A percentile compares a stretch with the other conserved stretches of the same genome.
These are phyloP conservation scores for Zygnema circumcarinatum DNA, from an alignment of 139 green algal species.

Conservation along the genomic window DNA sequence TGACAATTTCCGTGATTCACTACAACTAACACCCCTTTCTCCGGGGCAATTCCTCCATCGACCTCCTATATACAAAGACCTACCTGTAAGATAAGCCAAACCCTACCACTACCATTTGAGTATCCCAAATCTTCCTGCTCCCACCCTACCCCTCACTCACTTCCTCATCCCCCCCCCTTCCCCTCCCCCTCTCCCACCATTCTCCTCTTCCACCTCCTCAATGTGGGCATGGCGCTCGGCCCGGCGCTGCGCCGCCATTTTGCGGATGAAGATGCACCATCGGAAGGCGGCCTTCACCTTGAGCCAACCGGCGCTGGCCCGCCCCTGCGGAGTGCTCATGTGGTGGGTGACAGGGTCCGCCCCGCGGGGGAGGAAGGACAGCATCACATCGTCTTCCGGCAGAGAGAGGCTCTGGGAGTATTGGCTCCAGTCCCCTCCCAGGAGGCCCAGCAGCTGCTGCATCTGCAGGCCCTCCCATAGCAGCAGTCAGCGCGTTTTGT, in stretches of 20 bases:
- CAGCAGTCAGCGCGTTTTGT: no score
- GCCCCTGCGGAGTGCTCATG: background rate
- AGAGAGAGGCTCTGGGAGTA: background rate
- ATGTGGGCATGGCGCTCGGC: no score
- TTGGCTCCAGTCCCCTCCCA: background rate
- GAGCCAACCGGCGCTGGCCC: constrained; percentile 42
- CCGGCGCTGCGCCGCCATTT: constrained; percentile 24
- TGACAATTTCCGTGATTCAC: no score
- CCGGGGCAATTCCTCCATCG: no score
- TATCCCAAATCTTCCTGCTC: no score
- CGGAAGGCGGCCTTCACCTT: constrained; percentile 42
- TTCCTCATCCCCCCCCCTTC: background rate
- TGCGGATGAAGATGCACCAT: constrained; percentile 56
- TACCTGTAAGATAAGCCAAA: background rate
- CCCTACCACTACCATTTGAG: background rate
- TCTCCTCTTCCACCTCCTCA: constrained; percentile 20
- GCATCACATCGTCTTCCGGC: constrained; percentile 2
- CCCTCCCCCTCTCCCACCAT: constrained; percentile 21
- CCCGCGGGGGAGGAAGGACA: background rate
- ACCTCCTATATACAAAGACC: background rate
- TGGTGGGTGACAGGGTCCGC: background rate
- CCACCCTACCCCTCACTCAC: background rate
- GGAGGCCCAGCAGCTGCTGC: constrained; percentile 43
- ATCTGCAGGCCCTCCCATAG: no score
- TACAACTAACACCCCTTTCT: no score